Conservation (phyloP, 768 basidiomycete genomes). For the Lactarius akahatsu region DNA sequence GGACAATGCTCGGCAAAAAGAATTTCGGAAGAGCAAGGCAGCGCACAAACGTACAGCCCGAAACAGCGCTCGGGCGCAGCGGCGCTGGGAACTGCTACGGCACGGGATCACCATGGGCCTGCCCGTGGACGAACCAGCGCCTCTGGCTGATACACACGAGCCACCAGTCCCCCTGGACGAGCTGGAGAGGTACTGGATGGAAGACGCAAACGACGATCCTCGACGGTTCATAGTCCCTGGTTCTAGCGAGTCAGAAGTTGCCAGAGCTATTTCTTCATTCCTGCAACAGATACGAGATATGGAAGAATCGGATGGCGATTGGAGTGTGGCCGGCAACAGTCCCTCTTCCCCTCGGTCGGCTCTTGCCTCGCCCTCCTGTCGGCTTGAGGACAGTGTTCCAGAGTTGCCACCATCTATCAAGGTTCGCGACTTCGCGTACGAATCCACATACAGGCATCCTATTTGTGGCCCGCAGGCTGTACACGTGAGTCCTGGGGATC, state of each 20-base stretch:
- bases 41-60: constrained; percentile 34
- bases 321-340: constrained; percentile 14
- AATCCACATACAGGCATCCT: constrained; percentile 24
- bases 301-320: constrained; percentile 21
- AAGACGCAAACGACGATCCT: constrained; percentile 37
- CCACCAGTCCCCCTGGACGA: constrained; percentile 38
- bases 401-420: constrained; percentile 26
- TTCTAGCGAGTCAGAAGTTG: constrained; percentile 20
- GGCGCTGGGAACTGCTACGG: constrained; percentile 35
- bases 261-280: constrained; percentile 11
- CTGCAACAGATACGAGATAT: constrained; percentile 20
- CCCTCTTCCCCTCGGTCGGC: constrained; percentile 21
- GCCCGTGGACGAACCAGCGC: constrained; percentile 19
- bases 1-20: constrained; percentile 38
- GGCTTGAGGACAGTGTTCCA: background rate
- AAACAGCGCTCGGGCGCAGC: constrained; percentile 35
- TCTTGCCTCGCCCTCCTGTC: background rate
- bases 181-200: constrained; percentile 40
- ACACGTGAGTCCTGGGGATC: background rate
- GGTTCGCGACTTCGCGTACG: constrained; percentile 34
- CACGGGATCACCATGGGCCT: constrained; percentile 26
- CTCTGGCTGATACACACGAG: constrained; percentile 35
- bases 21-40: constrained; percentile 37
- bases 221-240: constrained; percentile 42
- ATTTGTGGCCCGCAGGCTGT: background rate